Conservation (phyloP, 2,329 filamentous ascomycete species). For the Aspergillus fischeri region DNA sequence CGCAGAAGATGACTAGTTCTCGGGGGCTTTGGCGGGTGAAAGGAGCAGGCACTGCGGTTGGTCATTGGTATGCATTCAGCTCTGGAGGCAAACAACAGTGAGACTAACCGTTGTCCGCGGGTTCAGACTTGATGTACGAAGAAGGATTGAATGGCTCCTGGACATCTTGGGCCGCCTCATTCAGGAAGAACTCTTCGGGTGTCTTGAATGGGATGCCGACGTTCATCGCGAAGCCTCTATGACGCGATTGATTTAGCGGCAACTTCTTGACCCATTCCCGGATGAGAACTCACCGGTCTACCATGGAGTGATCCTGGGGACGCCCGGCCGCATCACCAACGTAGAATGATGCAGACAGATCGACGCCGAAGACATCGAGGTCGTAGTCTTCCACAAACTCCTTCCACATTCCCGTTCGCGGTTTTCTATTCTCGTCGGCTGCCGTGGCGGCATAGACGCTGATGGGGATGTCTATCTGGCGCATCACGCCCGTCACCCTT, state of each 20-base stretch:
- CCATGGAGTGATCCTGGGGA: constrained; percentile 56
- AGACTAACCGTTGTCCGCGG: constrained; percentile 29
- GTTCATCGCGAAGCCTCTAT: constrained; percentile 79
- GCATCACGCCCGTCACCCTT: constrained; percentile 68
- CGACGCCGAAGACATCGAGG: constrained; percentile 56
- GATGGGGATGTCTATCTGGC: constrained; percentile 64
- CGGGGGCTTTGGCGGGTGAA: constrained; percentile 59
- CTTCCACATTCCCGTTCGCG: constrained; percentile 83
- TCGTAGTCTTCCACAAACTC: constrained; percentile 60
- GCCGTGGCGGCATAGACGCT: constrained; percentile 82
- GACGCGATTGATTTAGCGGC: not conserved
- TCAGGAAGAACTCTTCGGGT: constrained; percentile 87
- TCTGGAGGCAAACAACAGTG: not conserved
- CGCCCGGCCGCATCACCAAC: constrained; percentile 76
- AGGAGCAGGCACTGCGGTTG: constrained; percentile 17
- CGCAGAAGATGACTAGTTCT: constrained; percentile 82
- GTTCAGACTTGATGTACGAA: constrained; percentile 44
- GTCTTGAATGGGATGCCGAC: constrained; percentile 75
- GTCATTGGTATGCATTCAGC: not conserved
- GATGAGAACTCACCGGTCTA: constrained; percentile 48
- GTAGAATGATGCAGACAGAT: constrained; percentile 71
- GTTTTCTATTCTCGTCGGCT: constrained; percentile 81
- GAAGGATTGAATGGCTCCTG: constrained; percentile 67
- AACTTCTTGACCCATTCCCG: constrained; percentile 1
- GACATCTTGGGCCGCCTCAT: constrained; percentile 62